Percentiles rank a stretch among this genome's conserved stretches.
phyloP scores from a whole-genome alignment of 768 basidiomycete genomes.

The Nidularia sp. region DNA sequence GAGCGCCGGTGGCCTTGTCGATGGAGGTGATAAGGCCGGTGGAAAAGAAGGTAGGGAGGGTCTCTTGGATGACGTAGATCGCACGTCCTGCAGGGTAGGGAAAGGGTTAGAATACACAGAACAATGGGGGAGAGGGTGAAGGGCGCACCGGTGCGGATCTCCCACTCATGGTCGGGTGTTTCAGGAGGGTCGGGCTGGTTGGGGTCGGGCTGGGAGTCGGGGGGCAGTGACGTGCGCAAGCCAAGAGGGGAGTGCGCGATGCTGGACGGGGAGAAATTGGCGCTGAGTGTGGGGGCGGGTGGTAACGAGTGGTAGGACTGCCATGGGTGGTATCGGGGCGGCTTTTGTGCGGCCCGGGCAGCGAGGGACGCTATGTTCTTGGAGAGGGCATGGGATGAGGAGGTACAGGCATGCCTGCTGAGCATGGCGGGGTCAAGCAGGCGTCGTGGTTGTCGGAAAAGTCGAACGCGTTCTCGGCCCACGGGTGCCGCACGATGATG shows the following conservation, averaged over 20 bases:
- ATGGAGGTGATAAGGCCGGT: conserved; percentile 58
- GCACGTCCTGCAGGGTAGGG: conserved; percentile 53
- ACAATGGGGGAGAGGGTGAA: not conserved
- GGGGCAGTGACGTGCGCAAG: conserved; percentile 23
- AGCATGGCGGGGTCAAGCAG: conserved; percentile 14
- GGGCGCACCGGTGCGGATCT: conserved; percentile 64
- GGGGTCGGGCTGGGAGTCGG: conserved; percentile 25
- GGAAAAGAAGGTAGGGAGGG: conserved; percentile 69
- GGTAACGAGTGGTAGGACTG: not conserved
- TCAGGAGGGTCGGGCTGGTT: conserved; percentile 10
- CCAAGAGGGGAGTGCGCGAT: conserved; percentile 1
- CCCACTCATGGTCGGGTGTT: conserved; percentile 65
- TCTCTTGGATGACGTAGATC: conserved; percentile 62
- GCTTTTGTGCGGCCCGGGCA: not conserved
- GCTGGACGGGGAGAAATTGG: not conserved
- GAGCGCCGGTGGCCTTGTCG: conserved; percentile 40
- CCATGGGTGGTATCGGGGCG: not conserved
- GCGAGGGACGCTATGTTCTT: not conserved
- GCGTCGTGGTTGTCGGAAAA: not conserved
- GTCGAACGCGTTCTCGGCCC: conserved; percentile 3
- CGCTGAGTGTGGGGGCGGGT: not conserved
- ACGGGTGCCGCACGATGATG: conserved; percentile 4
- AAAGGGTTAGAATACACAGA: not conserved
- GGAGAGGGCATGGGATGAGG: not conserved
- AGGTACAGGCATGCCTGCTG: conserved; percentile 8